A percentile compares a stretch with the other conserved stretches of the same genome.
Conservation (phyloP, 805 yeast species). For the Wickerhamiella sorbophila region DNA sequence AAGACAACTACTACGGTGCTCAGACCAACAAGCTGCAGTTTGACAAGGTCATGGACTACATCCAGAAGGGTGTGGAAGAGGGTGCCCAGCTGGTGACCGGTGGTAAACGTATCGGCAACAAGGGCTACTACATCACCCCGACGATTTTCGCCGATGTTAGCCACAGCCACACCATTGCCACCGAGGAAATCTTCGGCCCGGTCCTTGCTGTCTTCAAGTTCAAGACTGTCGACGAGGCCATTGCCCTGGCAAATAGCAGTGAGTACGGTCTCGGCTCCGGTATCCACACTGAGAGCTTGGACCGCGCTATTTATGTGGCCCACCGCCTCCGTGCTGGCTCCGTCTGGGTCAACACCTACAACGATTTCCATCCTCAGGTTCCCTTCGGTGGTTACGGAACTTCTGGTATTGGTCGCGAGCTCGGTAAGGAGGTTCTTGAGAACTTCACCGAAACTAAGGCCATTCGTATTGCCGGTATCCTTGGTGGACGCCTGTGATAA, state of each 20-base stretch:
- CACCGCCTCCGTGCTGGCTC: constrained; percentile 49
- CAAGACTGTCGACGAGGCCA: constrained; percentile 66
- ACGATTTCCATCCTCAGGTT: constrained; percentile 47
- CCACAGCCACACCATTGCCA: constrained; percentile 58
- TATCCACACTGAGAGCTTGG: constrained; percentile 55
- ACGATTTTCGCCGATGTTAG: constrained; percentile 75
- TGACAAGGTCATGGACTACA: constrained; percentile 61
- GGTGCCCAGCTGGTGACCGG: constrained; percentile 78
- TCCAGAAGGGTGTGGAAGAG: constrained; percentile 62
- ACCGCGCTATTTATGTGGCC: constrained; percentile 54
- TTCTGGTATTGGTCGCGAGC: constrained; percentile 71
- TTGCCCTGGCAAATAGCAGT: constrained; percentile 64
- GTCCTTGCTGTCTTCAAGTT: constrained; percentile 76
- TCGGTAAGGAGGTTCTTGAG: constrained; percentile 59
- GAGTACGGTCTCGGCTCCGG: constrained; percentile 78
- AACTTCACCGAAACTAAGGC: constrained; percentile 66
- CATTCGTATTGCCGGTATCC: constrained; percentile 48
- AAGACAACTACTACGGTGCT: constrained; percentile 75
- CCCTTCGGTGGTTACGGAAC: constrained; percentile 75
- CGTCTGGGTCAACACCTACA: constrained; percentile 56
- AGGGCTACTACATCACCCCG: constrained; percentile 41
- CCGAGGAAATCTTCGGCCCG: constrained; percentile 92
- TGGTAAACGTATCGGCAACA: constrained; percentile 60
- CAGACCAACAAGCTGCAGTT: constrained; percentile 74
- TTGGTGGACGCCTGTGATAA: not conserved